phyloP scores from a whole-genome alignment of 2,329 filamentous ascomycete species.

The Fusarium sp. region DNA sequence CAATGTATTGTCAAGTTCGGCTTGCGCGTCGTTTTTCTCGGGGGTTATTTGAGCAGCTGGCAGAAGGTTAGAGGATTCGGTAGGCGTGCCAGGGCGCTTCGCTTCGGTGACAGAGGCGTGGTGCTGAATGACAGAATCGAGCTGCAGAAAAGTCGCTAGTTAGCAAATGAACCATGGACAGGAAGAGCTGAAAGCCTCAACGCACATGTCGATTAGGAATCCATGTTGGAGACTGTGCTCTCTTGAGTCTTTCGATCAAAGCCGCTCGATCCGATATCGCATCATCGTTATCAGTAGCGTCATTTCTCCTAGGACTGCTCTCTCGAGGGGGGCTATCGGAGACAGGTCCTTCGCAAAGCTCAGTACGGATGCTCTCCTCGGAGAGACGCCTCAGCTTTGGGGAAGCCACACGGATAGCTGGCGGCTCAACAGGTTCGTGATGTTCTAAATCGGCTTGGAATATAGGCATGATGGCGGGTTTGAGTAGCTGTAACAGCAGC shows the following conservation, averaged over 20 bases:
- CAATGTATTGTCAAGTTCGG: constrained; percentile 52
- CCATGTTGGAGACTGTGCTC: constrained; percentile 79
- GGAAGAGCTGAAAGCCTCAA: constrained; percentile 23
- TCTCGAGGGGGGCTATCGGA: constrained; percentile 52
- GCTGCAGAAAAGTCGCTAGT: constrained; percentile 41
- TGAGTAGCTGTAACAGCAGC: constrained; percentile 49
- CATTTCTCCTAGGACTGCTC: constrained; percentile 30
- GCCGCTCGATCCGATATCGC: constrained; percentile 72
- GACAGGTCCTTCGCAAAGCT: constrained; percentile 67
- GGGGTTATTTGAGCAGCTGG: constrained; percentile 60
- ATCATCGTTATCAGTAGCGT: constrained; percentile 41
- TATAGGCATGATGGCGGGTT: constrained; percentile 61
- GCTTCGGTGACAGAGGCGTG: constrained; percentile 22
- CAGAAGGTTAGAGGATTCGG: constrained; percentile 53
- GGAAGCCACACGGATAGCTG: constrained; percentile 26
- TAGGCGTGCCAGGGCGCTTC: constrained; percentile 46
- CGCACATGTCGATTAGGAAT: constrained; percentile 69
- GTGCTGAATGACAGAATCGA: constrained; percentile 51
- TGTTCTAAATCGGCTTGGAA: constrained; percentile 62
- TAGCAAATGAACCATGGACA: constrained; percentile 8
- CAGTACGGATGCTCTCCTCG: constrained; percentile 68
- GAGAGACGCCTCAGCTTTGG: constrained; percentile 52
- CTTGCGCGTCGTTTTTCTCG: constrained; percentile 31
- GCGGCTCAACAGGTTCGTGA: constrained; percentile 42
- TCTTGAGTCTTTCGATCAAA: constrained; percentile 86